These are phyloP conservation scores for Pseudogymnoascus verrucosus DNA, from an alignment of 2,329 filamentous ascomycete species.

Conservation along the genomic window DNA sequence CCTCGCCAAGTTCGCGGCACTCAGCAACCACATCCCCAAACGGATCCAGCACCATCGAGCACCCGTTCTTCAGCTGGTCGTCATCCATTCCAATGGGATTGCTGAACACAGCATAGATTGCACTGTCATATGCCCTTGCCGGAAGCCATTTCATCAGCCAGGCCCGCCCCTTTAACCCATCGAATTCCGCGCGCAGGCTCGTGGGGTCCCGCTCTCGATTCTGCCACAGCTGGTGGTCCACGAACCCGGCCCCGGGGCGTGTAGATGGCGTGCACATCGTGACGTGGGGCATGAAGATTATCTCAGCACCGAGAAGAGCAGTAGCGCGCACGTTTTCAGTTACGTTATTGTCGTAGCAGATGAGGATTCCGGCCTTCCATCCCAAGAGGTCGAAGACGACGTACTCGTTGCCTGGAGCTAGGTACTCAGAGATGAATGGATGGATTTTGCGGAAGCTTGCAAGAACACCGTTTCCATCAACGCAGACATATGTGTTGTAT, in stretches of 20 bases:
- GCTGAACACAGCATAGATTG: constrained; percentile 15
- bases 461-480: background rate
- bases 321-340: constrained; percentile 15
- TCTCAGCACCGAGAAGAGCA: constrained; percentile 14
- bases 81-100: constrained; percentile 16
- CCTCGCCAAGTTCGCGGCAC: constrained; percentile 13
- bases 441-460: constrained; percentile 14
- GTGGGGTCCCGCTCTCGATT: constrained; percentile 13
- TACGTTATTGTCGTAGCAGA: constrained; percentile 16
- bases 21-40: constrained; percentile 15
- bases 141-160: constrained; percentile 19
- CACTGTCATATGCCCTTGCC: constrained; percentile 16
- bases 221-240: constrained; percentile 11
- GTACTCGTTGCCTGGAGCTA: constrained; percentile 15
- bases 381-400: constrained; percentile 14
- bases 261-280: constrained; percentile 17
- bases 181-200: constrained; percentile 12
- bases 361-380: constrained; percentile 14
- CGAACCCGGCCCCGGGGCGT: constrained; percentile 14
- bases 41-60: constrained; percentile 15
- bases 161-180: constrained; percentile 14
- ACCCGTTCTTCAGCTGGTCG: constrained; percentile 15
- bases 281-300: constrained; percentile 17
- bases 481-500: constrained; percentile 6
- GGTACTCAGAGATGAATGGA: constrained; percentile 14